phyloP scores from a whole-genome alignment of 2,329 filamentous ascomycete species.

The Neurospora crassa region DNA sequence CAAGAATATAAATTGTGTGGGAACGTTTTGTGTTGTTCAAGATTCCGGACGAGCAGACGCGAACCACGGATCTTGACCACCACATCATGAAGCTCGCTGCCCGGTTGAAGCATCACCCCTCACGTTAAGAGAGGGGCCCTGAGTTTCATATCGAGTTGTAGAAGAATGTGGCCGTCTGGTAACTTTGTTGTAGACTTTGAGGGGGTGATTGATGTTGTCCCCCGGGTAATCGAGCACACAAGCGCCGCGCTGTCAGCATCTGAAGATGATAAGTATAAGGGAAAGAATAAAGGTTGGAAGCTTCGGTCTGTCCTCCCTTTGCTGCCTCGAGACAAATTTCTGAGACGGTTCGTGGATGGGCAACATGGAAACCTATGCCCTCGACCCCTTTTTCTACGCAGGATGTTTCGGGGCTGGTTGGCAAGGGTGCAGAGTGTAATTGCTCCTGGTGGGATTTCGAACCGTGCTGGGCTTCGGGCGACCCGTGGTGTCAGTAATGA shows the following conservation, averaged over 20 bases:
- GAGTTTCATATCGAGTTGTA: neutral
- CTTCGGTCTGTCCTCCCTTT: neutral
- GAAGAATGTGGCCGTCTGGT: neutral
- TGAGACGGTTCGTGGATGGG: neutral
- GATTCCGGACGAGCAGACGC: neutral
- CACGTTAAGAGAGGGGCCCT: neutral
- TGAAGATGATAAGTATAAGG: neutral
- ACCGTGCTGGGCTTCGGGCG: neutral
- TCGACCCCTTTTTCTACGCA: neutral
- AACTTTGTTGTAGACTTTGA: neutral
- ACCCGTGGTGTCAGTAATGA: neutral
- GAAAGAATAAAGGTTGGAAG: neutral
- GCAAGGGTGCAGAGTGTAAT: neutral
- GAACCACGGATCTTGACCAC: neutral
- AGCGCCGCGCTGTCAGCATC: neutral
- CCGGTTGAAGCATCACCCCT: neutral
- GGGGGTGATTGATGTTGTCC: neutral
- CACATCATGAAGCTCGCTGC: neutral
- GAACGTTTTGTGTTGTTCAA: neutral
- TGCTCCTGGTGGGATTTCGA: neutral
- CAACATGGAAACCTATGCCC: neutral
- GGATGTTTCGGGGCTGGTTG: neutral
- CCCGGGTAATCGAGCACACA: neutral
- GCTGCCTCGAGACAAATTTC: neutral
- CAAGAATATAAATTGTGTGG: neutral